Percentiles rank a stretch among this genome's conserved stretches.
These are phyloP conservation scores for Leccinum fallax DNA, from an alignment of 1,284 basidiomycete genomes.

Conservation along the genomic window DNA sequence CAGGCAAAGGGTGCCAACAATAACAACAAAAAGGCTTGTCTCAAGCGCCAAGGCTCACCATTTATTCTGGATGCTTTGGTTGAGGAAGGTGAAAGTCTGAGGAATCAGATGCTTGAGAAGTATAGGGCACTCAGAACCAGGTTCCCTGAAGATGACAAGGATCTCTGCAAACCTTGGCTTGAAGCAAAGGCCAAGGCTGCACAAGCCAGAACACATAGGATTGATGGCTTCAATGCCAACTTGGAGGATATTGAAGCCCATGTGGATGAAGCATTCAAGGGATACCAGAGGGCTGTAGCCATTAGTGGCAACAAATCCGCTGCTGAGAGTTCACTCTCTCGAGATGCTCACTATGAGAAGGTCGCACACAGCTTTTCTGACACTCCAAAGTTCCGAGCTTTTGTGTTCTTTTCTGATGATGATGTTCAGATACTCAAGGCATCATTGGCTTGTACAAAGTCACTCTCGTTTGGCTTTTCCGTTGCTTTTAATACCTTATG, in stretches of 20 bases:
- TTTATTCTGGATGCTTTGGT: slow-evolving; percentile 33
- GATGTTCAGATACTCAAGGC: slow-evolving; percentile 49
- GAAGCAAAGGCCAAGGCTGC: slow-evolving; percentile 29
- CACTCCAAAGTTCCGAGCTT: slow-evolving; percentile 21
- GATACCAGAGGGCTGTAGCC: slow-evolving; percentile 11
- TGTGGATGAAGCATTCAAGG: slow-evolving; percentile 33
- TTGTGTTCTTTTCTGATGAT: slow-evolving; percentile 27
- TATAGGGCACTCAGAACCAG: slow-evolving; percentile 13
- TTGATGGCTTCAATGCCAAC: slow-evolving; percentile 30
- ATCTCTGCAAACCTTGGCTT: slow-evolving; percentile 25
- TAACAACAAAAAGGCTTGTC: neutral
- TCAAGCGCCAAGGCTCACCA: neutral
- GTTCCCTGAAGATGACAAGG: slow-evolving; percentile 14
- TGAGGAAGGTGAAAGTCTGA: slow-evolving; percentile 30
- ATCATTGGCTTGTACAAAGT: slow-evolving; percentile 45
- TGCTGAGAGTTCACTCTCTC: neutral
- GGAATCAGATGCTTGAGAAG: slow-evolving; percentile 6
- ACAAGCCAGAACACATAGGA: slow-evolving; percentile 4
- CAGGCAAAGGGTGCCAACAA: neutral
- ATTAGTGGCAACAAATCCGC: neutral
- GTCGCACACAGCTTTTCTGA: slow-evolving; percentile 21
- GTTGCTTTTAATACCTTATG: slow-evolving; percentile 52
- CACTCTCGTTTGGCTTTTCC: slow-evolving; percentile 42
- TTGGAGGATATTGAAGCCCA: slow-evolving; percentile 39
- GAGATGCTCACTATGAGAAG: slow-evolving; percentile 5